Evolutionary conservation across 345 rosid genomes (phyloP).

Genomic region (Eutrema japonicum): DNA sequence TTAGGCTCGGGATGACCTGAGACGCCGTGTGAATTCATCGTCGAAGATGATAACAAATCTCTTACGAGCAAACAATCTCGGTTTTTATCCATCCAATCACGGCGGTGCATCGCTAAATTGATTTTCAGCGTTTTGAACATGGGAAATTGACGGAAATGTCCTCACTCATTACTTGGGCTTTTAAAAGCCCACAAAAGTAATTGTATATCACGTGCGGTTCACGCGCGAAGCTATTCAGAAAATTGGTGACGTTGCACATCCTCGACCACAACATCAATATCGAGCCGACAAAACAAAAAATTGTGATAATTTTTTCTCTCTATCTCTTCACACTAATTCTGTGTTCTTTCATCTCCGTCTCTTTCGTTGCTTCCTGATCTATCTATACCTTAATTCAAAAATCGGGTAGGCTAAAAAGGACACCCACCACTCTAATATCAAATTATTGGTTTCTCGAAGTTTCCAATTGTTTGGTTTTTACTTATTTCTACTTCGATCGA

Average conservation of each 20-base stretch:
- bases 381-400: background rate
- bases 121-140: constrained; percentile 2
- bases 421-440: background rate
- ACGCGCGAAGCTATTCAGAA: constrained; percentile 3
- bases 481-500: constrained; percentile 2
- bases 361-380: constrained; percentile 27
- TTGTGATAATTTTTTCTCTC: background rate
- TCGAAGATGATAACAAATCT: background rate
- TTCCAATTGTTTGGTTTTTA: constrained; percentile 1
- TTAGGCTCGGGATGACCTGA: constrained; percentile 36
- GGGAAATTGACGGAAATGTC: background rate
- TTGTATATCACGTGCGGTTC: background rate
- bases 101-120: constrained; percentile 9
- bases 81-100: background rate
- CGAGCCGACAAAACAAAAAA: constrained; percentile 31
- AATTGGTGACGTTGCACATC: background rate
- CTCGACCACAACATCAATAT: constrained; percentile 33
- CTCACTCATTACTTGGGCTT: background rate
- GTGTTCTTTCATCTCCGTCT: constrained; percentile 35
- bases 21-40: constrained; percentile 42
- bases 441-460: constrained; percentile 8
- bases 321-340: constrained; percentile 29
- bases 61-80: background rate
- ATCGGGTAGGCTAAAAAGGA: background rate
- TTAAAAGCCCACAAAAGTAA: background rate